Percentiles rank a stretch among this genome's conserved stretches.
Conservation (phyloP, 1,139 yeast species). For the Yamadazyma epiphylla region DNA sequence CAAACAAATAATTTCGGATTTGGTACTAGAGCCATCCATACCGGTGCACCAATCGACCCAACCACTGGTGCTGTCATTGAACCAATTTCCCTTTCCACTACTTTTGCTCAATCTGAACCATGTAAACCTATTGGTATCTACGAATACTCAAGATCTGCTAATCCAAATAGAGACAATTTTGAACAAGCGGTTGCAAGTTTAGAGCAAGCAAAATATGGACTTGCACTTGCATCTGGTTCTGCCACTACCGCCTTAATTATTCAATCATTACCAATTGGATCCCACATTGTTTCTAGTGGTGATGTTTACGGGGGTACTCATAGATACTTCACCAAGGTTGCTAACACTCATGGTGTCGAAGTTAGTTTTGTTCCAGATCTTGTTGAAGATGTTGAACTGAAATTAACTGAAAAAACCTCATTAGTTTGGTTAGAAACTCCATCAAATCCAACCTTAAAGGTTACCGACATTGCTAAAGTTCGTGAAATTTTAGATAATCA, state of each 20-base stretch:
- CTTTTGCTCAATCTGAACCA: conserved; percentile 79
- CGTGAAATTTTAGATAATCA: conserved; percentile 47
- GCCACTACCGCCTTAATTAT: conserved; percentile 80
- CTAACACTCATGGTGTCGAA: conserved; percentile 72
- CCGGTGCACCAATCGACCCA: conserved; percentile 73
- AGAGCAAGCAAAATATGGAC: conserved; percentile 72
- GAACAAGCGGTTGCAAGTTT: conserved; percentile 79
- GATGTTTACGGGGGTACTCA: conserved; percentile 95
- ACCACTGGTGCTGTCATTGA: conserved; percentile 85
- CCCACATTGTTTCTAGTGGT: conserved; percentile 77
- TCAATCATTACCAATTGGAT: conserved; percentile 68
- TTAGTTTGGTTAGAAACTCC: conserved; percentile 91
- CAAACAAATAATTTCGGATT: conserved; percentile 37
- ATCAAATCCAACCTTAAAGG: conserved; percentile 78
- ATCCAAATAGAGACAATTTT: conserved; percentile 84
- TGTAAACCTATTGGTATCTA: conserved; percentile 73
- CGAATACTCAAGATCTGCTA: conserved; percentile 85
- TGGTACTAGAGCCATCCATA: conserved; percentile 82
- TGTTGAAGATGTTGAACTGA: conserved; percentile 52
- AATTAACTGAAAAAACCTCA: conserved; percentile 59
- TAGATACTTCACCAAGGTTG: conserved; percentile 86
- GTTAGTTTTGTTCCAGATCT: conserved; percentile 67
- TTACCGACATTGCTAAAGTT: conserved; percentile 67
- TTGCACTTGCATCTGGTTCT: conserved; percentile 83
- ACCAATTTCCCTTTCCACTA: conserved; percentile 80